A percentile compares a stretch with the other conserved stretches of the same genome.
These are phyloP conservation scores for Cyathus striatus DNA, from an alignment of 768 basidiomycete genomes.

Conservation along the genomic window DNA sequence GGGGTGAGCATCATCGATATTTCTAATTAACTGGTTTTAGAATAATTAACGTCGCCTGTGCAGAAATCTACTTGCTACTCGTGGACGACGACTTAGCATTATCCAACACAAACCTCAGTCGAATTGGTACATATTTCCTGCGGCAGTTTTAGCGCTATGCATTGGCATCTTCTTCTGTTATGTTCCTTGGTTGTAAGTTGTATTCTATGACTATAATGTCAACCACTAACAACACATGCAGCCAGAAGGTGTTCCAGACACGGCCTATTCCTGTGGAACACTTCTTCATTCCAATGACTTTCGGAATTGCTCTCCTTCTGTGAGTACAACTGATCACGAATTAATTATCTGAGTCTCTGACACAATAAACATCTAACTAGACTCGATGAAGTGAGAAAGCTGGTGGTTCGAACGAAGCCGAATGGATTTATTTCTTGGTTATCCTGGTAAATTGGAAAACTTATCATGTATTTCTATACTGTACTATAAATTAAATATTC, in stretches of 20 bases:
- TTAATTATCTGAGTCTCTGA: background rate
- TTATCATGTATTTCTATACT: no score
- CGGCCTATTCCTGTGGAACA: slow-evolving; percentile 35
- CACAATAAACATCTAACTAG: background rate
- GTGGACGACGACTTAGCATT: slow-evolving; percentile 48
- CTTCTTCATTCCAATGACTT: slow-evolving; percentile 49
- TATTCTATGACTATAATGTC: no score
- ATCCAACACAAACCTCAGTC: slow-evolving; percentile 46
- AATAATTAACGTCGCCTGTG: background rate
- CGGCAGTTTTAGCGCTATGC: slow-evolving; percentile 36
- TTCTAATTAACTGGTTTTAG: background rate
- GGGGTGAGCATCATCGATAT: slow-evolving; percentile 27
- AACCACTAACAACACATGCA: no score
- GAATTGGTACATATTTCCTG: slow-evolving; percentile 41
- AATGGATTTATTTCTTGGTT: no score
- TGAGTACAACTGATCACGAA: slow-evolving; percentile 4
- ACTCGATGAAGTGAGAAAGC: background rate
- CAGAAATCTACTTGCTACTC: slow-evolving; percentile 49
- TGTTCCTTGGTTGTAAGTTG: slow-evolving; percentile 30
- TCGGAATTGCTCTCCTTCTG: slow-evolving; percentile 21
- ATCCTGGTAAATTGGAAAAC: no score
- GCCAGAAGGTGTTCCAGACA: slow-evolving; percentile 46
- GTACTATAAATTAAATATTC: no score
- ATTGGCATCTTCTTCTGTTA: slow-evolving; percentile 40
- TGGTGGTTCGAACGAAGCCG: background rate